Percentiles rank a stretch among this genome's conserved stretches.
Conservation (phyloP, 306 rosid species). For the Malus asiatica region DNA sequence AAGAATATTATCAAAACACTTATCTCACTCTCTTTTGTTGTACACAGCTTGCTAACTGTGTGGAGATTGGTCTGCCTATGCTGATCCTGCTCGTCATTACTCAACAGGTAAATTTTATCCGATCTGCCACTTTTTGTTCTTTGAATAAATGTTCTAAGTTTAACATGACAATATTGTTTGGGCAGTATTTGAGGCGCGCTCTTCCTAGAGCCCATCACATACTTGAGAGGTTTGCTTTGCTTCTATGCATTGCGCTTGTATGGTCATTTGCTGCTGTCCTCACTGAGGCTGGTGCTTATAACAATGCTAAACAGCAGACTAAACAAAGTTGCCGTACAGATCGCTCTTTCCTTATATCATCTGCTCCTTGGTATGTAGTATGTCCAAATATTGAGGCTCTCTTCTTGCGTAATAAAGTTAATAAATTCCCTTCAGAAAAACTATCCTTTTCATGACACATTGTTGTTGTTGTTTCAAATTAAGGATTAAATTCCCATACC, state of each 20-base stretch:
- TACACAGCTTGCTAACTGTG: slow-evolving; percentile 73
- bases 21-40: slow-evolving; percentile 19
- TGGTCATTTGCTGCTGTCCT: slow-evolving; percentile 92
- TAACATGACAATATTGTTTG: background rate
- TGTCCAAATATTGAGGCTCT: slow-evolving; percentile 1
- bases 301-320: slow-evolving; percentile 40
- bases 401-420: background rate
- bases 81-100: slow-evolving; percentile 58
- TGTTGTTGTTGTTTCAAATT: slow-evolving; percentile 15
- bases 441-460: slow-evolving; percentile 3
- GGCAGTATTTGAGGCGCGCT: slow-evolving; percentile 56
- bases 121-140: background rate
- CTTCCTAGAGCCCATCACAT: slow-evolving; percentile 22
- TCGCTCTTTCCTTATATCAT: slow-evolving; percentile 52
- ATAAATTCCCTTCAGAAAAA: background rate
- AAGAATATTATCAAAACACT: background rate
- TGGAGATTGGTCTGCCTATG: slow-evolving; percentile 88
- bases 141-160: background rate
- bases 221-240: slow-evolving; percentile 68
- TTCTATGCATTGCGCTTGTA: slow-evolving; percentile 50
- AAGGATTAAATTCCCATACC: slow-evolving; percentile 81
- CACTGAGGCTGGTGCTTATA: slow-evolving; percentile 78
- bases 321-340: slow-evolving; percentile 72
- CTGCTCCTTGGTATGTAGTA: slow-evolving; percentile 87
- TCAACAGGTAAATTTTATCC: slow-evolving; percentile 56